These are phyloP conservation scores for Hygrocybe coccinea DNA, from an alignment of 768 basidiomycete species.

Conservation along the genomic window DNA sequence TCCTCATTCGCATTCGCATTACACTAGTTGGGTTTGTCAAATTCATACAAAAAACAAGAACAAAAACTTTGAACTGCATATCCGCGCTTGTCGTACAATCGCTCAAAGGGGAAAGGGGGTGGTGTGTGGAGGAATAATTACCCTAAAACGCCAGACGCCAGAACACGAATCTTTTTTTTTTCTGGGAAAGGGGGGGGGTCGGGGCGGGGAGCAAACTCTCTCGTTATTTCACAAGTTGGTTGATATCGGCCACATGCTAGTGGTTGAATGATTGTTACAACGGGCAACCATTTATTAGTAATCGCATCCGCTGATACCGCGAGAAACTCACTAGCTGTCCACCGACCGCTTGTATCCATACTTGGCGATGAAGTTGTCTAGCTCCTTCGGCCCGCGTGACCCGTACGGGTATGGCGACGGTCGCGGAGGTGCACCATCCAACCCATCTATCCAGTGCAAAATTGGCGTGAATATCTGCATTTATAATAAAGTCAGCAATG, in stretches of 20 bases:
- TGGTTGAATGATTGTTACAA: no score
- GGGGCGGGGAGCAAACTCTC: no score
- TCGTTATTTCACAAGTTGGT: constrained; percentile 33
- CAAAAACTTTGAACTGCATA: not conserved
- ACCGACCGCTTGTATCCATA: constrained; percentile 71
- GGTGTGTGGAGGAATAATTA: no score
- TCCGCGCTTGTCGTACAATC: not conserved
- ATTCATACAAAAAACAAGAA: not conserved
- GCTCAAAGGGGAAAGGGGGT: not conserved
- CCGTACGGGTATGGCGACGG: constrained; percentile 86
- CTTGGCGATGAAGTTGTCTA: constrained; percentile 69
- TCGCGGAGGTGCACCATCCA: constrained; percentile 57
- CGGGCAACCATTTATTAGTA: no score
- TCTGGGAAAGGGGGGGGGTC: no score
- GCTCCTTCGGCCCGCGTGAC: constrained; percentile 84
- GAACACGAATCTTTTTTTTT: no score
- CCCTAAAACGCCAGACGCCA: not conserved
- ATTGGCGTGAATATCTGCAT: constrained; percentile 96
- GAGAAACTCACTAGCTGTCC: constrained; percentile 67
- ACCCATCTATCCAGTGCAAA: constrained; percentile 92
- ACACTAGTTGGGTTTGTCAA: not conserved
- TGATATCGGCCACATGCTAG: constrained; percentile 71
- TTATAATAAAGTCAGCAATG: no score
- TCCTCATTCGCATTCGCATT: no score
- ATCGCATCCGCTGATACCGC: no score